Evolutionary conservation across 192 early-diverging fungal species (phyloP).

Genomic region (Backusella liffmaniae): DNA sequence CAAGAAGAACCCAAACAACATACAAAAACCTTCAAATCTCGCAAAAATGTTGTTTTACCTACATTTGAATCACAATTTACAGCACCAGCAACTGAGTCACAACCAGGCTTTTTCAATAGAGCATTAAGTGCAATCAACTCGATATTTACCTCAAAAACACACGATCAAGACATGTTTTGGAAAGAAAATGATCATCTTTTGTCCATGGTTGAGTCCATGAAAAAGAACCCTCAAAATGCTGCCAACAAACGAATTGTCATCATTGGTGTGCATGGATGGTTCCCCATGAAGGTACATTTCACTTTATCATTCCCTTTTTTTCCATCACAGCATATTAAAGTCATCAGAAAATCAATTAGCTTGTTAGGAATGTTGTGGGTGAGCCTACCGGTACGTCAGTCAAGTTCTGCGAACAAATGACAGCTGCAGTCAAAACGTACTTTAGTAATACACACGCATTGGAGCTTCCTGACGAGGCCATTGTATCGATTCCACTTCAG

Average conservation of each 20-base stretch:
- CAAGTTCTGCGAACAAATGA: slow-evolving; percentile 90
- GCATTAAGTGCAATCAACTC: slow-evolving; percentile 6
- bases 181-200: background rate
- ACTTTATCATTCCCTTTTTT: slow-evolving; percentile 28
- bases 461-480: slow-evolving; percentile 39
- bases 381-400: slow-evolving; percentile 91
- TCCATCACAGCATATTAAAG: background rate
- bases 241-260: slow-evolving; percentile 62
- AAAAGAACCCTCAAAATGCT: slow-evolving; percentile 9
- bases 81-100: background rate
- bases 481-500: slow-evolving; percentile 83
- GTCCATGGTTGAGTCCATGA: slow-evolving; percentile 19
- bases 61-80: slow-evolving; percentile 33
- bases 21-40: background rate
- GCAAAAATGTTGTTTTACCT: slow-evolving; percentile 29
- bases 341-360: slow-evolving; percentile 14
- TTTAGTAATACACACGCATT: slow-evolving; percentile 48
- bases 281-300: slow-evolving; percentile 60
- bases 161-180: background rate
- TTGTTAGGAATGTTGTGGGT: slow-evolving; percentile 74
- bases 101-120: background rate
- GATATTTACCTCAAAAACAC: slow-evolving; percentile 9
- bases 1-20: background rate
- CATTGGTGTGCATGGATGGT: slow-evolving; percentile 92
- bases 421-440: slow-evolving; percentile 57